Evolutionary conservation across 164 flowering plant species (phyloP).

Genomic region (grape (Vitis vinifera)): ASM3070453v1 NC_081809.1:4429501-4430000

Average conservation of each 20-base stretch:
- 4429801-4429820: slow-evolving; percentile 43
- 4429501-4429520: slow-evolving; percentile 42
- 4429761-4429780: slow-evolving; percentile 70
- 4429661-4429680: background rate
- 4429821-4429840: slow-evolving; percentile 70
- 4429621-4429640: too few species aligned
- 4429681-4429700: background rate
- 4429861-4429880: background rate
- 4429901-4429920: too few species aligned
- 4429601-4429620: too few species aligned
- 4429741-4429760: slow-evolving; percentile 67
- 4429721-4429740: background rate
- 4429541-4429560: background rate
- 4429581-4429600: too few species aligned
- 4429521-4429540: too few species aligned
- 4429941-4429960: background rate
- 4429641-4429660: too few species aligned
- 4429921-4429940: too few species aligned
- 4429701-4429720: background rate
- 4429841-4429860: slow-evolving; percentile 6
- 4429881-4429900: background rate
- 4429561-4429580: too few species aligned
- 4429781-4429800: slow-evolving; percentile 64
- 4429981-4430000: slow-evolving; percentile 83
- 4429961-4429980: background rate